These are phyloP conservation scores for Fraxinus paxiana DNA, from an alignment of 305 asterid species.

Conservation along the genomic window DNA sequence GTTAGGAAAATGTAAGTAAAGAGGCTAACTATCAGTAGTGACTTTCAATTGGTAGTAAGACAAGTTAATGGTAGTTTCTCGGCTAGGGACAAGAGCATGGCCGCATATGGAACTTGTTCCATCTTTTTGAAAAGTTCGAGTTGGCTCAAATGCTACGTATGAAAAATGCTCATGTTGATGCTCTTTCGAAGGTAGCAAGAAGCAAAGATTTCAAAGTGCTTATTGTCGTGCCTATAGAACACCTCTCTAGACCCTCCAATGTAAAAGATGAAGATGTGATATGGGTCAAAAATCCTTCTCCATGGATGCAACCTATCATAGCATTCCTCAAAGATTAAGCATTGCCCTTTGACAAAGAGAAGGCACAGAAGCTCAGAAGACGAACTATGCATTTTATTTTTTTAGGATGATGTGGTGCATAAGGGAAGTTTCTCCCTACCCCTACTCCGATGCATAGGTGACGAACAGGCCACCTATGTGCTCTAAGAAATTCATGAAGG, in stretches of 20 bases:
- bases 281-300: neutral
- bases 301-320: too few species aligned
- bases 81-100: neutral
- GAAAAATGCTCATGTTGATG: neutral
- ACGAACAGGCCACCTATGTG: too few species aligned
- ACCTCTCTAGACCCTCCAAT: neutral
- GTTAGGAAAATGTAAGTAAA: neutral
- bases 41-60: neutral
- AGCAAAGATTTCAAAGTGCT: neutral
- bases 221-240: neutral
- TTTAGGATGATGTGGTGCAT: too few species aligned
- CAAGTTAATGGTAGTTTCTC: neutral
- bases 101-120: neutral
- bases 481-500: too few species aligned
- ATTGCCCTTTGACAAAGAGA: too few species aligned
- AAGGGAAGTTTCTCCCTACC: too few species aligned
- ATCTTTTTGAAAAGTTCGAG: neutral
- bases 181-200: neutral
- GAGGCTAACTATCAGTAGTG: neutral
- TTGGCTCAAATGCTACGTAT: neutral
- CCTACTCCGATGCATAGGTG: too few species aligned
- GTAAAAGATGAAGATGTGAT: neutral
- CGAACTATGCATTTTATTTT: too few species aligned
- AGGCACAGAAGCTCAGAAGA: too few species aligned
- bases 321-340: too few species aligned